Base-by-base conservation (phyloP, 2,329 filamentous ascomycete genomes). In the Botrytis hyacinthi region DNA sequence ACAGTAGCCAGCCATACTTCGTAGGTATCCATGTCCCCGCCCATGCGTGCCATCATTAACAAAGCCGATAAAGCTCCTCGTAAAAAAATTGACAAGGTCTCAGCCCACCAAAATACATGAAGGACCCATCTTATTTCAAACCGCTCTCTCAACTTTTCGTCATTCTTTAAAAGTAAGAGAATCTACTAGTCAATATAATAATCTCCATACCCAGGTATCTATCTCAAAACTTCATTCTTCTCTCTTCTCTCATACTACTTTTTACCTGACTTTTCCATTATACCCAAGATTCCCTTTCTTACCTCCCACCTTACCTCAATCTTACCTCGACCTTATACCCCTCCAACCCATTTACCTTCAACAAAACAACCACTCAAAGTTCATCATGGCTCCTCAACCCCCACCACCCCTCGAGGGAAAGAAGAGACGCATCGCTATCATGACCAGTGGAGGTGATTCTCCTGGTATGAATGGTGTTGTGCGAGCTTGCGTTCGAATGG, bases 401-500 rank as follows among this genome's bases (percentile, higher is more conserved):
- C 76, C 76, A 66, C 76, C 78, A 60, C 74, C 78, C 72, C 78
- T 78, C 69, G 68, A 75, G 51, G 79, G 78, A 67, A 80, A 79
- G 76, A 79, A 78, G 66, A 75, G 80, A 57, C 77, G 79, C 10
- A 92, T 93, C 79, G 91, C 87, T 40, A 88, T 93, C 78, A 89
- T 93, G 87, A 93, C 91, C 76, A 92, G 89, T 76, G 91, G 91
- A 76, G 91, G 91, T 78, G 91, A 93, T 84, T 89, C 91, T 26
- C 91, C 91, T 6, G 91, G 91, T 76, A 93, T 93, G 91, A 93
- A 92, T 80, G 90, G 89, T 62, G 90, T 89, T 51, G 91, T 93
- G 32, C 85, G 91, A 77, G 90, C 91, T 37, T 90, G 97, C 42
- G 93, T 99, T 74, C 92, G 96, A 78, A 97, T 94, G 88, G 90